Evolutionary conservation across 805 yeast genomes (phyloP), one percentile per base, ranked within the genome.

Genomic region (Pichia phayaonensis): DNA sequence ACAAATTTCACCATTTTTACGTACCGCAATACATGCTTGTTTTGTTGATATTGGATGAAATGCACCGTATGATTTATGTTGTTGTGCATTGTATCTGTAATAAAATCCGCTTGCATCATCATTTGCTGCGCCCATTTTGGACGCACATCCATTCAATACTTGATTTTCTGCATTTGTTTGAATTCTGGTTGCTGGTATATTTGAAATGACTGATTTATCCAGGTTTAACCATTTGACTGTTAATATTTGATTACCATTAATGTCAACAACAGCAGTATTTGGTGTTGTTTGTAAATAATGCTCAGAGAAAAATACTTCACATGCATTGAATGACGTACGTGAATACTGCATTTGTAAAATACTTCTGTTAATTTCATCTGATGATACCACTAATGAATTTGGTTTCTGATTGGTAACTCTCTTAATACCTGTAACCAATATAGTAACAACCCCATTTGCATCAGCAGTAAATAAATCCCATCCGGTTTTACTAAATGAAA

Each of bases 391-490:
- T 24, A 59, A 54, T 13, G 49, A 22, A 20, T 29, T 39, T 4
- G 43, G 31, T 27, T 53, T 47, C 11, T 51, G 38, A 18, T 45
- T 46, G 8, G 46, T 24, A 3, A 59, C 67, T 67, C 71, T 55
- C 60, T 63, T 56, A 21, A 77, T 72, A 3, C 85, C 84, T 0
- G 81, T 71, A 0, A 75, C 76, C 22, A 76, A 61, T 52, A 83
- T 74, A 2, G 85, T 75, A 43, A 83, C 66, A 51, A 83, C 80
- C 2, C 97, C 97, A 38, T 72, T 62, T 22, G 73, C 75, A 63
- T 90, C 98, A 42, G 86, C 73, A 4, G 86, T 78, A 2, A 95
- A 95, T 45, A 94, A 72, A 60, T 90, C 96, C 50, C 86, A 81
- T 43, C 92, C 92, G 0, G 83, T 71, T 45, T 81, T 79, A 52